Evolutionary conservation across 176 grass and related monocot species (phyloP).

Genomic region (Bromus sterilis): DNA sequence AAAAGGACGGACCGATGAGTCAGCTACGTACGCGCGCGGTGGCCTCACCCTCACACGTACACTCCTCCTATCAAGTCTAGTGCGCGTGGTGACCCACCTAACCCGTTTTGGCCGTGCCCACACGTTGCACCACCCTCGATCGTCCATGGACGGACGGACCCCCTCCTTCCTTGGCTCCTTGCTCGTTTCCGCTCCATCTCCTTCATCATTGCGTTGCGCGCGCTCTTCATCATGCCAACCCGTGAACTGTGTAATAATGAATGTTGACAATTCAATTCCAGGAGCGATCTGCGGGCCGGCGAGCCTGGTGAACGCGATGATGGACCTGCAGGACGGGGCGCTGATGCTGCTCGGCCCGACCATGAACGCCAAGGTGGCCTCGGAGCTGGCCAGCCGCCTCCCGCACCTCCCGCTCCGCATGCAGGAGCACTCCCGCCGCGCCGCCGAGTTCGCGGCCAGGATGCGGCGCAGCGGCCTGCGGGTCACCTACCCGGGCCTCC

Average conservation of each 20-base stretch:
- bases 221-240: background rate
- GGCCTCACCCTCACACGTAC: background rate
- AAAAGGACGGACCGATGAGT: background rate
- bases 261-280: background rate
- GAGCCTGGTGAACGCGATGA: constrained; percentile 87
- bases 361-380: constrained; percentile 97
- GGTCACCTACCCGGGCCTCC: constrained; percentile 77
- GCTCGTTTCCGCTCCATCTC: background rate
- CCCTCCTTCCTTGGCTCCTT: background rate
- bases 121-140: background rate
- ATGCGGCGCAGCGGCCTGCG: constrained; percentile 63
- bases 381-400: constrained; percentile 78
- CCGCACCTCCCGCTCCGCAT: constrained; percentile 88
- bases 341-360: constrained; percentile 89
- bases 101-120: background rate
- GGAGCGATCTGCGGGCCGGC: constrained; percentile 87
- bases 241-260: background rate
- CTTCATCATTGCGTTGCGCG: background rate
- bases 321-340: constrained; percentile 81
- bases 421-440: constrained; percentile 85
- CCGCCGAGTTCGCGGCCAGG: constrained; percentile 55
- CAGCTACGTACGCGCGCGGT: background rate
- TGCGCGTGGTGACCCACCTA: background rate
- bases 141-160: background rate
- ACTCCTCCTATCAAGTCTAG: too few relatives aligned